Percentiles rank a stretch among this genome's conserved stretches.
Conservation (phyloP, 176 grass and related monocot species). For the Coix lacrymajobi region DNA sequence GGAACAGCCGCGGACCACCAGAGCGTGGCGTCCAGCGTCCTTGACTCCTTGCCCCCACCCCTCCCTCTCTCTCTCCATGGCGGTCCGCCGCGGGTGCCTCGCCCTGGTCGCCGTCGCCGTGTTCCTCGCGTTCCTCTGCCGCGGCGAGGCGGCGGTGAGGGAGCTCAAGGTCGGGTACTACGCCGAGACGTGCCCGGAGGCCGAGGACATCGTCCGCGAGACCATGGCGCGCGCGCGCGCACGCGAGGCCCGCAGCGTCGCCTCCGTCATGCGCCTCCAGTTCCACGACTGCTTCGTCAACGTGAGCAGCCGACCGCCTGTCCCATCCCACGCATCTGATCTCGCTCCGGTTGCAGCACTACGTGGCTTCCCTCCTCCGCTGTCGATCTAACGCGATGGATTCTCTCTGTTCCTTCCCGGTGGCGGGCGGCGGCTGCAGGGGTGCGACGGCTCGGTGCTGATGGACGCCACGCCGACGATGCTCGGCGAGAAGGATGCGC, state of each 20-base stretch:
- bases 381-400: background rate
- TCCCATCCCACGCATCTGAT: background rate
- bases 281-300: constrained; percentile 99
- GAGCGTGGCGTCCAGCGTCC: background rate
- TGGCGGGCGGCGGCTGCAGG: constrained; percentile 17
- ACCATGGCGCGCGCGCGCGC: constrained; percentile 47
- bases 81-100: background rate
- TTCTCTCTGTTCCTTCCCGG: background rate
- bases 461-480: constrained; percentile 74
- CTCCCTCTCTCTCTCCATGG: constrained; percentile 11
- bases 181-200: constrained; percentile 63
- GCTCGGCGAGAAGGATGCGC: constrained; percentile 73
- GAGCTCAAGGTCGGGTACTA: constrained; percentile 75
- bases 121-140: background rate
- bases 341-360: background rate
- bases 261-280: constrained; percentile 96
- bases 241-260: constrained; percentile 66
- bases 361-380: background rate
- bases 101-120: background rate
- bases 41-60: background rate
- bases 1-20: background rate
- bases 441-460: constrained; percentile 86
- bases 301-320: constrained; percentile 19
- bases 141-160: constrained; percentile 18
- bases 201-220: constrained; percentile 61